Evolutionary conservation across 257 asterid genomes (phyloP).

Genomic region (Solanum lycopersicoides): DNA sequence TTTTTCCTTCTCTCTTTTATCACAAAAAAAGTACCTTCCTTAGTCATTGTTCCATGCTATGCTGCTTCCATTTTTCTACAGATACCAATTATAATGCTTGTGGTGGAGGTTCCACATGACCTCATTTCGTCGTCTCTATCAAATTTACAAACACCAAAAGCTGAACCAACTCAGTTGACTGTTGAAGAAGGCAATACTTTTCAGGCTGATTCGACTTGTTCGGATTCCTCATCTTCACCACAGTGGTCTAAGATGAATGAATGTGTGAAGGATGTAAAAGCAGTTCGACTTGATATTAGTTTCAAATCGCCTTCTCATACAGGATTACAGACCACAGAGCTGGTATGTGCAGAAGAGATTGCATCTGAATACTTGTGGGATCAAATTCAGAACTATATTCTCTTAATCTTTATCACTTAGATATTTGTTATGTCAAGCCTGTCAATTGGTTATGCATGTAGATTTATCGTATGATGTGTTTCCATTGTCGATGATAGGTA

Average conservation of each 20-base stretch:
- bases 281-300: conserved; percentile 93
- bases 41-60: background rate
- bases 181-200: conserved; percentile 36
- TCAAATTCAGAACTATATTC: background rate
- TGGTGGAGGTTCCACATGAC: conserved; percentile 92
- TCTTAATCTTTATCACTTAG: background rate
- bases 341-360: conserved; percentile 41
- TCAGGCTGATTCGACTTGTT: conserved; percentile 34
- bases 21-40: background rate
- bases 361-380: background rate
- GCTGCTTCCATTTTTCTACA: conserved; percentile 16
- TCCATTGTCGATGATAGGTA: conserved; percentile 34
- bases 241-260: conserved; percentile 32
- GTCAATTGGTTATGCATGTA: background rate
- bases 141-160: conserved; percentile 37
- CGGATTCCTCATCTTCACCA: conserved; percentile 31
- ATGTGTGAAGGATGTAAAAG: conserved; percentile 45
- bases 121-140: conserved; percentile 44
- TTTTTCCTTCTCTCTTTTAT: background rate
- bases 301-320: conserved; percentile 95
- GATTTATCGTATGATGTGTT: background rate
- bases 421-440: background rate
- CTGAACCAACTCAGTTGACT: conserved; percentile 34
- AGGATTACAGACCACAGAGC: conserved; percentile 94
- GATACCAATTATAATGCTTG: conserved; percentile 99